phyloP scores from a whole-genome alignment of 257 asterid genomes.

The Anisodus tanguticus region DNA sequence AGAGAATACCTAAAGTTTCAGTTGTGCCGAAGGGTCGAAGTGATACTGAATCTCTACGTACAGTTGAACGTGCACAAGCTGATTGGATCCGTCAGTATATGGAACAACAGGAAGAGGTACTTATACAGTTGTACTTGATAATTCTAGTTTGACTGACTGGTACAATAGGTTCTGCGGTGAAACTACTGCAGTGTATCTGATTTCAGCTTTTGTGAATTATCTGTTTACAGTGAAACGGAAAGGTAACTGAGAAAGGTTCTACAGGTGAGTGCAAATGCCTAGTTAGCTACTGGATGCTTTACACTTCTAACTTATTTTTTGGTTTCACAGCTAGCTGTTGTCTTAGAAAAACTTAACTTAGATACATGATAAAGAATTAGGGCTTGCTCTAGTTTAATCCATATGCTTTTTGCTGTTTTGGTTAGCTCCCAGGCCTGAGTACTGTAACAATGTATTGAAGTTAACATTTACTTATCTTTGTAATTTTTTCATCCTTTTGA shows the following conservation, averaged over 20 bases:
- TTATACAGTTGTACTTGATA: conserved; percentile 16
- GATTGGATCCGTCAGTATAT: conserved; percentile 93
- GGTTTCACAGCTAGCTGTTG: neutral
- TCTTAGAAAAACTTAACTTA: neutral
- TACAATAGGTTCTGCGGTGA: neutral
- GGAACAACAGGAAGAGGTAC: conserved; percentile 95
- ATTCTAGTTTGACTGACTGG: neutral
- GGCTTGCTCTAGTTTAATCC: neutral
- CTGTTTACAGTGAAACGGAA: neutral
- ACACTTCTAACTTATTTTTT: neutral
- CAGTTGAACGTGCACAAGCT: conserved; percentile 75
- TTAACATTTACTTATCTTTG: conserved; percentile 7
- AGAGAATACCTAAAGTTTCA: conserved; percentile 43
- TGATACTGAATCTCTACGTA: conserved; percentile 63
- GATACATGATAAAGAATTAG: conserved; percentile 14
- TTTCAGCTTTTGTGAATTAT: conserved; percentile 9
- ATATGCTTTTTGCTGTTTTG: neutral
- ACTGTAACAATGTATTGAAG: neutral
- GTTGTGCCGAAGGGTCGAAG: conserved; percentile 59
- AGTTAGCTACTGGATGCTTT: conserved; percentile 23
- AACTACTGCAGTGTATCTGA: conserved; percentile 2
- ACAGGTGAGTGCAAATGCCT: conserved; percentile 10
- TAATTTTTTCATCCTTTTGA: neutral
- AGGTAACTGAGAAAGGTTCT: conserved; percentile 24
- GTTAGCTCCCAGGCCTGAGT: neutral